Evolutionary conservation across 2,329 filamentous ascomycete species (phyloP), one percentile per base, ranked within the genome.

Genomic region (Pseudogymnoascus sp.): DNA sequence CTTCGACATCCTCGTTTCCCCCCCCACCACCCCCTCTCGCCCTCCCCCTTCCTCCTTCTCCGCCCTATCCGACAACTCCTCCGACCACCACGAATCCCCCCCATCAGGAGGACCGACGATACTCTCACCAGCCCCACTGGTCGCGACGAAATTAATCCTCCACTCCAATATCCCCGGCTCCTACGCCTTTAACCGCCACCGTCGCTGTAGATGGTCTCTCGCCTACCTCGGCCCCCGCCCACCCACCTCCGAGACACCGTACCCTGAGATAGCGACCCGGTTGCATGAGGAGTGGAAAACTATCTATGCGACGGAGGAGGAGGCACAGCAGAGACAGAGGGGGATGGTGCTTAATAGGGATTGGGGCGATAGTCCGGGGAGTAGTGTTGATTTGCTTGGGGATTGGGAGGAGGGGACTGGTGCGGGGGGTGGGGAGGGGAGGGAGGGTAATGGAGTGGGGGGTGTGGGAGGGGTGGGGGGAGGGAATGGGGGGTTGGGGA

Each of bases 81-180:
- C 25, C 4, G 25, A 25, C 4, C 2, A 25, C 23, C 23, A 25
- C 23, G 23, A 4, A 25, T 25, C 23, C 2, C 23, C 23, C 5
- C 23, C 23, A 2, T 21, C 21, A 21, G 28, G 28, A 21, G 28
- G 28, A 72, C 12, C 11, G 2, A 40, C 21, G 10, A 59, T 68
- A 83, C 0, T 85, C 91, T 64, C 86, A 88, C 42, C 14, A 0
- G 31, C 35, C 35, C 35, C 35, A 5, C 80, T 96, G 10, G 91
- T 94, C 0, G 92, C 90, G 5, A 94, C 90, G 0, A 97, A 97
- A 73, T 74, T 99, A n/a, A 85, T 97, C 16, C 81, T 99, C 1
- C 94, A 99, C 74, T 91, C 90, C 47, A 99, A 99, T 70, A 86
- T 97, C 2, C 94, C 94, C 0, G 94, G 94, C 0, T 96, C 92